Evolutionary conservation across 1,139 yeast genomes (phyloP).

Genomic region (Lodderomyces parapsilosis): DNA sequence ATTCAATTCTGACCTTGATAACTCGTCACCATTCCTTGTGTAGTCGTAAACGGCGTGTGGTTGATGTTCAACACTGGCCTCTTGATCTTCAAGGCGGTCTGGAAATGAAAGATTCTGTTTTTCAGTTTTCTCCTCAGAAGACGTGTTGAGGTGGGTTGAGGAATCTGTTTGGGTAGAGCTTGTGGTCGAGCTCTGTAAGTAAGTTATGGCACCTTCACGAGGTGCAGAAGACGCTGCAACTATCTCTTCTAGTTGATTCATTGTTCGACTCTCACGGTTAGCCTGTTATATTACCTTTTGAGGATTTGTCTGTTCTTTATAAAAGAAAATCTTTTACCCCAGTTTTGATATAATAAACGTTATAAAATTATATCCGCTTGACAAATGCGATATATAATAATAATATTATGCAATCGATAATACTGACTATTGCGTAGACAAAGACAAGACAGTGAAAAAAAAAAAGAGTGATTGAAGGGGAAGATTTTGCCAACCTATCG

Average conservation of each 20-base stretch:
- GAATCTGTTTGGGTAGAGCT: not conserved
- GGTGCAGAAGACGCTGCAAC: not conserved
- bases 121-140: not conserved
- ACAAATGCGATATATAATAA: not conserved
- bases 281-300: not conserved
- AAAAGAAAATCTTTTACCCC: not conserved
- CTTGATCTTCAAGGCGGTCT: not conserved
- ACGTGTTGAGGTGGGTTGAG: not conserved
- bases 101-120: not conserved
- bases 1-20: slow-evolving; percentile 26
- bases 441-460: too few species aligned
- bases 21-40: slow-evolving; percentile 22
- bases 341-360: not conserved
- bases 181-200: not conserved
- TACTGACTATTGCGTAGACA: too few species aligned
- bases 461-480: too few species aligned
- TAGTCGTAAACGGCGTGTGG: not conserved
- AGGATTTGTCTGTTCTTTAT: not conserved
- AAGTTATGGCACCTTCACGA: not conserved
- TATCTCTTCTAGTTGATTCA: not conserved
- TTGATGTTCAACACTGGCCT: not conserved
- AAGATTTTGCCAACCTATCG: too few species aligned
- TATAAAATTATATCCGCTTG: not conserved
- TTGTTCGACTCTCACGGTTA: not conserved
- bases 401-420: too few species aligned